Conservation (phyloP, 257 asterid genomes). For the Eustoma russellianum region DNA sequence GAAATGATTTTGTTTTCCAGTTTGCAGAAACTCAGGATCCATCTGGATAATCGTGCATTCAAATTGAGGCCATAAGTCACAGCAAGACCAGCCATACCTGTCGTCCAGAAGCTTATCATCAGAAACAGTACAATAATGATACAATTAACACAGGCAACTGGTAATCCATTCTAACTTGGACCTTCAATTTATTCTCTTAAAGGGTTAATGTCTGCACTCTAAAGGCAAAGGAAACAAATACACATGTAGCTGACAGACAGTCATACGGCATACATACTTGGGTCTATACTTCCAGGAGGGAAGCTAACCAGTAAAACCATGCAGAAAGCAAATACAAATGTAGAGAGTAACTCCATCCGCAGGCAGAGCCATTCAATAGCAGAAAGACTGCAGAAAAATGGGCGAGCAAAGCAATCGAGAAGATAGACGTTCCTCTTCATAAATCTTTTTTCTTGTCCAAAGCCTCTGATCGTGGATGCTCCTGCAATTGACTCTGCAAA, state of each 20-base stretch:
- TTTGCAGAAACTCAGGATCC: conserved; percentile 99
- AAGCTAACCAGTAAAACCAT: conserved; percentile 96
- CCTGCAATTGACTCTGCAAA: conserved; percentile 97
- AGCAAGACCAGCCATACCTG: conserved; percentile 99
- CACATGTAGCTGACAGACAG: not conserved
- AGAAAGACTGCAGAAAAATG: conserved; percentile 92
- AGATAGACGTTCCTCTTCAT: conserved; percentile 96
- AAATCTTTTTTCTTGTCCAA: conserved; percentile 97
- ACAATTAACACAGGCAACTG: not conserved
- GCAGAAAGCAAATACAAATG: conserved; percentile 93
- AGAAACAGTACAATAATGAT: not conserved
- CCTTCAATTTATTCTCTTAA: too few species aligned
- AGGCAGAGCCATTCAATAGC: conserved; percentile 99
- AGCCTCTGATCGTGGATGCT: conserved; percentile 95
- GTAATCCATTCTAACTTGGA: not conserved
- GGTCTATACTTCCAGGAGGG: conserved; percentile 86
- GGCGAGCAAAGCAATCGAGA: conserved; percentile 98
- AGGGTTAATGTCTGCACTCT: too few species aligned
- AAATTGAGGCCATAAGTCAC: conserved; percentile 93
- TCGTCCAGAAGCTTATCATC: conserved; percentile 8
- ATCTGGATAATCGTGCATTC: conserved; percentile 92
- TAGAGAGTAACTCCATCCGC: conserved; percentile 96
- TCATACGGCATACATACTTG: conserved; percentile 49
- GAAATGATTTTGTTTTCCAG: conserved; percentile 97
- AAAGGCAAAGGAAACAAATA: too few species aligned